Evolutionary conservation across 106 monocot genomes (phyloP).

Genomic region (Dendrobium chrysotoxum): DNA sequence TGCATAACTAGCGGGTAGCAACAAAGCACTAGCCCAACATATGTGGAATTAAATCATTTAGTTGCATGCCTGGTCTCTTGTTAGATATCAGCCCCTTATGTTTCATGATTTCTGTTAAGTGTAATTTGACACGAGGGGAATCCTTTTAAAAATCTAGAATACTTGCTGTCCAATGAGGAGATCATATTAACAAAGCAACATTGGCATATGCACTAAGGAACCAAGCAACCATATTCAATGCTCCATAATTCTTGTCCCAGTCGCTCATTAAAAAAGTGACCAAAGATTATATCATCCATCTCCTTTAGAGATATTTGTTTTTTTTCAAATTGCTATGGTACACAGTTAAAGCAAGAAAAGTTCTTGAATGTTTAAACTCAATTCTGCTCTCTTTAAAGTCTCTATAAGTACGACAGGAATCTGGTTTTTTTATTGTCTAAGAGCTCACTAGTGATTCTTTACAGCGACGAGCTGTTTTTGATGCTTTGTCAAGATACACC

Average conservation of each 20-base stretch:
- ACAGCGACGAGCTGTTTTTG: constrained; percentile 70
- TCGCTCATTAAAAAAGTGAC: background rate
- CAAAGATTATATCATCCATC: background rate
- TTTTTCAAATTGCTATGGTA: background rate
- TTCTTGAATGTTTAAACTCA: background rate
- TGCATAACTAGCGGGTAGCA: background rate
- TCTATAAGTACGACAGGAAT: background rate
- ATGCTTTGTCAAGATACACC: constrained; percentile 62
- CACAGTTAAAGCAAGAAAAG: background rate
- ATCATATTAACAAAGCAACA: background rate
- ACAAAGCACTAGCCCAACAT: background rate
- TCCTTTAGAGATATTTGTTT: background rate
- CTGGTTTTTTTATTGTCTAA: background rate
- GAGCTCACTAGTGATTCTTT: constrained; percentile 5
- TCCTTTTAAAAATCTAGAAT: background rate
- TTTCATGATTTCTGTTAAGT: background rate
- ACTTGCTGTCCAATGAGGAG: background rate
- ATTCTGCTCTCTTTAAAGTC: background rate
- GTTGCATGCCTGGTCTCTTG: background rate
- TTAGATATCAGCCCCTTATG: background rate
- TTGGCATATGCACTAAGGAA: background rate
- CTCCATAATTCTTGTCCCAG: background rate
- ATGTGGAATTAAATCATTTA: background rate
- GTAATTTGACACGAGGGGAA: background rate
- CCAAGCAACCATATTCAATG: background rate